phyloP scores from a whole-genome alignment of 208 protist genomes.

The Lotmaria passim region DNA sequence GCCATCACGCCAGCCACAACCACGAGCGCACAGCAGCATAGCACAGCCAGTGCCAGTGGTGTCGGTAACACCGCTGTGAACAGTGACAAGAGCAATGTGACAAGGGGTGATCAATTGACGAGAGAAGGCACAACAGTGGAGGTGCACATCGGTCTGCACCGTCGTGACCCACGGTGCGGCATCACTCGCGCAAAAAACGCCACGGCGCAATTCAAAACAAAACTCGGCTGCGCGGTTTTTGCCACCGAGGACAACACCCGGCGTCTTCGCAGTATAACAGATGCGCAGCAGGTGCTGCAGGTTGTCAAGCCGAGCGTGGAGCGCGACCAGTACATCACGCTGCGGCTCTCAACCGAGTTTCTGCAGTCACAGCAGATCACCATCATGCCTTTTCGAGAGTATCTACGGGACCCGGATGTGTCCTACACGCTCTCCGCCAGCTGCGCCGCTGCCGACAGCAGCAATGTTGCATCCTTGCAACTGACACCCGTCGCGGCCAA shows the following conservation, averaged over 20 bases:
- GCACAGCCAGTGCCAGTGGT: too few relatives aligned
- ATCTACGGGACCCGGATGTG: slow-evolving; percentile 31
- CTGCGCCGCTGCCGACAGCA: slow-evolving; percentile 11
- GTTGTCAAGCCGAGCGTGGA: slow-evolving; percentile 21
- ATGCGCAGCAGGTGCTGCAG: slow-evolving; percentile 42
- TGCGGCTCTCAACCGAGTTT: slow-evolving; percentile 11
- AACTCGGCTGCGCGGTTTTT: slow-evolving; percentile 69
- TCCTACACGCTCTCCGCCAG: slow-evolving; percentile 46
- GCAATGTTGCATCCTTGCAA: slow-evolving; percentile 18
- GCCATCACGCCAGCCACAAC: slow-evolving; percentile 10
- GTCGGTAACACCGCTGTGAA: too few relatives aligned
- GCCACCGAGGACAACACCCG: slow-evolving; percentile 58
- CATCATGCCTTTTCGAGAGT: slow-evolving; percentile 50
- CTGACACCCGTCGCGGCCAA: slow-evolving; percentile 45
- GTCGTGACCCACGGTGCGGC: slow-evolving; percentile 68
- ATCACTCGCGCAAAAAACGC: slow-evolving; percentile 57
- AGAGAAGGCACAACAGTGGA: slow-evolving; percentile 27
- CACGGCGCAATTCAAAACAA: slow-evolving; percentile 50
- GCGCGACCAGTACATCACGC: slow-evolving; percentile 41
- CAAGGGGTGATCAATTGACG: too few relatives aligned
- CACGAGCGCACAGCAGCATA: too few relatives aligned
- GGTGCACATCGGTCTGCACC: slow-evolving; percentile 74
- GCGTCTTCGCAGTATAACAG: slow-evolving; percentile 43
- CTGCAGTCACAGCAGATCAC: slow-evolving; percentile 30
- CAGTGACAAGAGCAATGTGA: too few relatives aligned